These are phyloP conservation scores for Pholiota microspora DNA, from an alignment of 768 basidiomycete species.

Conservation along the genomic window DNA sequence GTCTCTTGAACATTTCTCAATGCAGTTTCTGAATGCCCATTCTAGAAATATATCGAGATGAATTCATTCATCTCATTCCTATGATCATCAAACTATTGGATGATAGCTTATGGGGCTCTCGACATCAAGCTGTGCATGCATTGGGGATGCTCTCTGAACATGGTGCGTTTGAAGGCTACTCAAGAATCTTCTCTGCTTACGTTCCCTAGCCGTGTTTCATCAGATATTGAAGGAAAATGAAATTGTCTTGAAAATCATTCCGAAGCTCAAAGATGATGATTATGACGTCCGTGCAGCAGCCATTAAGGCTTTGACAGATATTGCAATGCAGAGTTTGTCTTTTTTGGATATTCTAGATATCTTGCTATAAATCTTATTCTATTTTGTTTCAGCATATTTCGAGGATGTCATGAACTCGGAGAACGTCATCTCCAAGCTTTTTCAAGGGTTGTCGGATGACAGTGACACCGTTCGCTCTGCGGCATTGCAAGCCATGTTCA, in stretches of 20 bases:
- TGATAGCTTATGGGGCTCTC: not conserved
- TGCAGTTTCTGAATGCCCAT: too few relatives aligned
- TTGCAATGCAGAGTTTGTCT: not conserved
- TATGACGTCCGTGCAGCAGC: not conserved
- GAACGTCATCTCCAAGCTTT: not conserved
- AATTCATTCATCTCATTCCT: not conserved
- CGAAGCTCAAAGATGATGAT: not conserved
- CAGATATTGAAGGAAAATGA: not conserved
- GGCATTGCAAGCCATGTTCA: not conserved
- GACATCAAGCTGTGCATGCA: not conserved
- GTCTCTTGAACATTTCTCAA: too few relatives aligned
- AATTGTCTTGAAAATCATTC: not conserved
- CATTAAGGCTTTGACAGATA: not conserved
- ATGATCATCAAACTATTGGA: not conserved
- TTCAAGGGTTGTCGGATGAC: not conserved
- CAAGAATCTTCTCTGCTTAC: not conserved
- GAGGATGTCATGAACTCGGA: not conserved
- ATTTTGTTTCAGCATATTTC: not conserved
- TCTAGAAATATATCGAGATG: too few relatives aligned
- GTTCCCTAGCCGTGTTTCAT: not conserved
- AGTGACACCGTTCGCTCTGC: not conserved
- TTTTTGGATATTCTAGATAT: not conserved
- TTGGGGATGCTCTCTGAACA: not conserved
- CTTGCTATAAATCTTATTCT: not conserved
- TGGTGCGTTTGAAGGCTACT: not conserved